Conservation (phyloP, 2,329 filamentous ascomycete genomes). For the Trichoderma simmonsii region DNA sequence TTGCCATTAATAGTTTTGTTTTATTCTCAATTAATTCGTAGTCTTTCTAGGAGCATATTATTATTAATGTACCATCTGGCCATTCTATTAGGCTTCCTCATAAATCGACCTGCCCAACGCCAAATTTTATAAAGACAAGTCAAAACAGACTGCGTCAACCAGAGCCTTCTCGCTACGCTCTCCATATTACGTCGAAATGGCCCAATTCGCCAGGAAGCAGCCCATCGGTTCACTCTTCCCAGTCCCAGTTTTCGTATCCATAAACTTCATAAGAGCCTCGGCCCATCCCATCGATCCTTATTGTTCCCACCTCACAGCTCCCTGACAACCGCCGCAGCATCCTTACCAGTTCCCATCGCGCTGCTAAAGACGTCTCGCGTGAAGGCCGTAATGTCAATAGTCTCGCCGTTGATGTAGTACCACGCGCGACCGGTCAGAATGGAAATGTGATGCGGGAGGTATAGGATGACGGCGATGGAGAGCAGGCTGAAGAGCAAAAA, state of each 20-base stretch:
- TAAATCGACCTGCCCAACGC: constrained; percentile 3
- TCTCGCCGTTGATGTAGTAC: constrained; percentile 92
- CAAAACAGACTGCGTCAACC: not conserved
- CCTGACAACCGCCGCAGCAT: constrained; percentile 26
- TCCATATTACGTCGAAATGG: not conserved
- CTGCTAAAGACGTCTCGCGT: constrained; percentile 32
- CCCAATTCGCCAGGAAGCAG: not conserved
- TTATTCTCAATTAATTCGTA: not conserved
- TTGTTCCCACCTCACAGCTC: constrained; percentile 30
- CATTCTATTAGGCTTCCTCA: not conserved
- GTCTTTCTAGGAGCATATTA: not conserved
- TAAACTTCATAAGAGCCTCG: not conserved
- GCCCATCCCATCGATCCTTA: not conserved
- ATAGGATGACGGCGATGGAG: constrained; percentile 81
- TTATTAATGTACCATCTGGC: constrained; percentile 8
- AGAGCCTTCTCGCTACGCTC: not conserved
- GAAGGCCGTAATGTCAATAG: constrained; percentile 46
- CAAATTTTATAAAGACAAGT: not conserved
- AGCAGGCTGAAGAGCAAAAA: constrained; percentile 87
- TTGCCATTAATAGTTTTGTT: not conserved
- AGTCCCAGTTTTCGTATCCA: not conserved
- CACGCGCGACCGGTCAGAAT: constrained; percentile 80
- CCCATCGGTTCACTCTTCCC: not conserved
- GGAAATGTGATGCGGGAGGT: constrained; percentile 87
- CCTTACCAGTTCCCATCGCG: constrained; percentile 21